Conservation (phyloP, 2,329 filamentous ascomycete species). For the Calonectria henricotiae region DNA sequence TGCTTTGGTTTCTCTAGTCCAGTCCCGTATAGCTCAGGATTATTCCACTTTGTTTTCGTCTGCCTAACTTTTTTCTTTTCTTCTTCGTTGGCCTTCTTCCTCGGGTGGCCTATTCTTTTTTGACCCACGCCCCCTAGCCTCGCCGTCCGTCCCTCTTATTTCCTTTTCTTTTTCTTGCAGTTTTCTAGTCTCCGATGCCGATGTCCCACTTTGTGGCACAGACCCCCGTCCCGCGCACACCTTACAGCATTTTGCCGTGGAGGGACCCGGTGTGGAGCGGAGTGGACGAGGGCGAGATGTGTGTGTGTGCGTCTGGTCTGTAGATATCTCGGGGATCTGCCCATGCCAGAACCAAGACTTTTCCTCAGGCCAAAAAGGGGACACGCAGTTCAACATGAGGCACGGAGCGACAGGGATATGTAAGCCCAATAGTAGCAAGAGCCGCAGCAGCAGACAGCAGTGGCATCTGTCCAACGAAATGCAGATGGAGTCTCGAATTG, state of each 20-base stretch:
- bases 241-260: constrained; percentile 22
- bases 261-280: constrained; percentile 24
- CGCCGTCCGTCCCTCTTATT: not conserved
- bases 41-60: constrained; percentile 18
- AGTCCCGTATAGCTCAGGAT: constrained; percentile 6
- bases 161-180: constrained; percentile 27
- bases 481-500: constrained; percentile 26
- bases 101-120: not conserved
- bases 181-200: constrained; percentile 33
- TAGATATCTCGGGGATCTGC: constrained; percentile 16
- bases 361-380: not conserved
- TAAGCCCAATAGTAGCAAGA: constrained; percentile 2
- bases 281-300: constrained; percentile 5
- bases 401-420: constrained; percentile 20
- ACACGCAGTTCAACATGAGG: constrained; percentile 20
- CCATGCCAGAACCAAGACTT: constrained; percentile 17
- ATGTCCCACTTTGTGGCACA: constrained; percentile 32
- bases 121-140: constrained; percentile 14
- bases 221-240: constrained; percentile 25
- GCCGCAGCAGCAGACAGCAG: not conserved
- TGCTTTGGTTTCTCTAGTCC: constrained; percentile 8
- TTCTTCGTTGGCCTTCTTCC: constrained; percentile 5
- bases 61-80: constrained; percentile 1
- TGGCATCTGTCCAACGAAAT: constrained; percentile 11
- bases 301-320: not conserved